Conservation (phyloP, 2,329 filamentous ascomycete species). For the Venturia asperata region DNA sequence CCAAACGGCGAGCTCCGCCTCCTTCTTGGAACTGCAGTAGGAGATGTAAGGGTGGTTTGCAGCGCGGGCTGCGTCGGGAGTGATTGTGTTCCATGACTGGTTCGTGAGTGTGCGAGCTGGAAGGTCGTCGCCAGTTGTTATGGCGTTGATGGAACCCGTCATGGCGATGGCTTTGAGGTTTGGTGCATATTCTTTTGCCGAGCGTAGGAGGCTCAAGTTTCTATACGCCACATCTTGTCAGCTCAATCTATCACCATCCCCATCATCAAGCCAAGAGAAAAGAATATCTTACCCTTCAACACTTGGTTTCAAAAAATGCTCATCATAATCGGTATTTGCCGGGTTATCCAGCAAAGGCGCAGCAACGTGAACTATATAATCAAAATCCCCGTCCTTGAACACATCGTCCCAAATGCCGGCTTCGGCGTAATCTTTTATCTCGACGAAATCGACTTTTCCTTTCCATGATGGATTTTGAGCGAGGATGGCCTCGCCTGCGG, state of each 20-base stretch:
- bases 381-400: slow-evolving; percentile 26
- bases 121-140: slow-evolving; percentile 27
- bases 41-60: slow-evolving; percentile 35
- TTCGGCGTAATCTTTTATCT: slow-evolving; percentile 28
- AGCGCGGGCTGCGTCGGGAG: slow-evolving; percentile 36
- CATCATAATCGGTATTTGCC: slow-evolving; percentile 27
- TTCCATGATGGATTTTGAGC: not conserved
- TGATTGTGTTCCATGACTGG: slow-evolving; percentile 48
- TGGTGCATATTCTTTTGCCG: slow-evolving; percentile 26
- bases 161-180: slow-evolving; percentile 28
- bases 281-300: slow-evolving; percentile 9
- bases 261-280: not conserved
- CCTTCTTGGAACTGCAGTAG: slow-evolving; percentile 51
- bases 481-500: not conserved
- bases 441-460: slow-evolving; percentile 26
- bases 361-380: slow-evolving; percentile 30
- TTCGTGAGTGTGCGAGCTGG: slow-evolving; percentile 23
- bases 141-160: slow-evolving; percentile 27
- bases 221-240: not conserved
- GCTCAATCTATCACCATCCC: slow-evolving; percentile 17
- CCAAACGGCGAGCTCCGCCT: slow-evolving; percentile 50
- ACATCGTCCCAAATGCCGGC: slow-evolving; percentile 26
- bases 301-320: slow-evolving; percentile 25
- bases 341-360: slow-evolving; percentile 26
- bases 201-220: slow-evolving; percentile 25